A percentile compares a stretch with the other conserved stretches of the same genome.
Conservation (phyloP, 1,139 yeast species). For the Casaregolazyma suthepensis region DNA sequence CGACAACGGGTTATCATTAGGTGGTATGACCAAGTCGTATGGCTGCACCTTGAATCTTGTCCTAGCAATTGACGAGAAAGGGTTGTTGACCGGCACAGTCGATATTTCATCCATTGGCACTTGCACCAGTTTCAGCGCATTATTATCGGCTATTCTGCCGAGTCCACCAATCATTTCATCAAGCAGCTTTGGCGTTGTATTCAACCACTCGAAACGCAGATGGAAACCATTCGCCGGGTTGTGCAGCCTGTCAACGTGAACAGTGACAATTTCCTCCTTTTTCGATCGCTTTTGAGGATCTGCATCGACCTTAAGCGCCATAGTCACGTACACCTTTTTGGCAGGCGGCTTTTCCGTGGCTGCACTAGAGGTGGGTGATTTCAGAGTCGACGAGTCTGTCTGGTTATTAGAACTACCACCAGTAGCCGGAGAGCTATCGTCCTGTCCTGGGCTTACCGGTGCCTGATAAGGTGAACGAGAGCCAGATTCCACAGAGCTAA, state of each 20-base stretch:
- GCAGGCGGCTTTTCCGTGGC: slow-evolving; percentile 5
- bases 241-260: slow-evolving; percentile 87
- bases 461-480: not conserved
- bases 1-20: slow-evolving; percentile 31
- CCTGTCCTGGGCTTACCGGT: not conserved
- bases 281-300: slow-evolving; percentile 69
- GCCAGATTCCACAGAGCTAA: not conserved
- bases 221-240: slow-evolving; percentile 96
- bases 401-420: not conserved
- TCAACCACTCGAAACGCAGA: slow-evolving; percentile 85
- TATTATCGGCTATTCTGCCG: slow-evolving; percentile 77
- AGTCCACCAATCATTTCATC: slow-evolving; percentile 83
- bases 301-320: slow-evolving; percentile 62
- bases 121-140: slow-evolving; percentile 83
- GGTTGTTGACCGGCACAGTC: slow-evolving; percentile 66
- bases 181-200: slow-evolving; percentile 79
- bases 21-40: not conserved
- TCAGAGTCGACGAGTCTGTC: not conserved
- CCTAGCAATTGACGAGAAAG: slow-evolving; percentile 82
- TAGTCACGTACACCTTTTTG: slow-evolving; percentile 36
- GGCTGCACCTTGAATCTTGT: slow-evolving; percentile 18
- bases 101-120: slow-evolving; percentile 88
- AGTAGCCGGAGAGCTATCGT: not conserved
- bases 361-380: not conserved
- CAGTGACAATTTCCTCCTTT: slow-evolving; percentile 70